Base-by-base conservation (phyloP, 225 moss, liverwort and hornwort species). In the Lunularia cruciata region DNA sequence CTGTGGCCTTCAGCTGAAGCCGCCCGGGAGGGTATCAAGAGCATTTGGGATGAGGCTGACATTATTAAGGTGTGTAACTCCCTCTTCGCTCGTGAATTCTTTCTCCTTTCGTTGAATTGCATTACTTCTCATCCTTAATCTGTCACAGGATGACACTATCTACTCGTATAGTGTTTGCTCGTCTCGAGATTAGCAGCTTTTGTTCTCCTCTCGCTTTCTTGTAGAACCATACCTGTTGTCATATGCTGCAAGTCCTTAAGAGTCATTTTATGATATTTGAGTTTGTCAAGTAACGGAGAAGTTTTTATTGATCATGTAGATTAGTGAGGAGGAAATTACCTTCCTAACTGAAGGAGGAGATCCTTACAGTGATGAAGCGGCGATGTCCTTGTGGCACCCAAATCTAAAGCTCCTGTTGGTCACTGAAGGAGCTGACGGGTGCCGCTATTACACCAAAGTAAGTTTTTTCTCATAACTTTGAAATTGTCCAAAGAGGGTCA, bases 361-460 rank as follows among this genome's bases (percentile, higher is more conserved):
- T 22, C 84, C 77, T 6, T 67, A 42, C 1, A 79, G 72, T n/a
- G 80, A 89, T 3, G 83, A 87, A 51, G 87, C 87, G 35, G 82
- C 87, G 1, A 19, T 78, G 84, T 67, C 60, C 4, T 16, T 94
- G 8, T 91, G 83, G 83, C 87, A 82, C 56, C 68, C 78, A 0
- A 85, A 82, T 19, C 42, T 91, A 48, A 91, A 86, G 86, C 67
- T 91, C 8, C 32, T 94, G 55, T 73, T 94, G 5, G 89, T 94
- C 22, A 89, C 91, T 22, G 94, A 94, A 37, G 94, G 91, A 2
- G 77, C 84, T 0, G 87, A 87, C 0, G 94, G 94, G 12, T 91
- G 91, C 52, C 83, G 94, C 0, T 91, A 87, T 65, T 94, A 87
- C 65, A 83, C 81, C 67, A 89, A 85, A 65, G 94, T 94, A 76